Conservation (phyloP, 495 filamentous ascomycete species). For the Penicillium arizonense region DNA sequence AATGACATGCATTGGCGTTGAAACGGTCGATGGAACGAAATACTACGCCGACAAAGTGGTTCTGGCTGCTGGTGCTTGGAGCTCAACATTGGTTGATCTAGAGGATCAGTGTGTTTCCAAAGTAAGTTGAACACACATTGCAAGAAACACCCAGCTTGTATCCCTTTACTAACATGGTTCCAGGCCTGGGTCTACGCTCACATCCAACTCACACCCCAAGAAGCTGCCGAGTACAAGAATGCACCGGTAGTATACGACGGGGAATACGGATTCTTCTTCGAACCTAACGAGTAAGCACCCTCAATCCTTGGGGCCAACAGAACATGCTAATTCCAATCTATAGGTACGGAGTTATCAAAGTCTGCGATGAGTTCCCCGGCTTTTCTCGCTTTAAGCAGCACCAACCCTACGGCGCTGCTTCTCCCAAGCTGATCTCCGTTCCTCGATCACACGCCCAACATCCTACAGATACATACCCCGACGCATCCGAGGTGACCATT, state of each 20-base stretch:
- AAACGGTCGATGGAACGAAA: slow-evolving; percentile 31
- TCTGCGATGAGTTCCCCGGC: slow-evolving; percentile 53
- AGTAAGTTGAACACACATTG: background rate
- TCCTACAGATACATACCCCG: slow-evolving; percentile 31
- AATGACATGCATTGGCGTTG: slow-evolving; percentile 26
- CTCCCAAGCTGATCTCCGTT: slow-evolving; percentile 17
- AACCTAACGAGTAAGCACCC: slow-evolving; percentile 40
- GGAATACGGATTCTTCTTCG: slow-evolving; percentile 55
- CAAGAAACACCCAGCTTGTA: background rate
- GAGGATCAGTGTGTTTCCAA: slow-evolving; percentile 42
- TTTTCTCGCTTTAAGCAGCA: slow-evolving; percentile 19
- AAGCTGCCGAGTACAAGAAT: slow-evolving; percentile 41
- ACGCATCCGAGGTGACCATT: slow-evolving; percentile 37
- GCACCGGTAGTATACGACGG: slow-evolving; percentile 49
- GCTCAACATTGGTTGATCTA: slow-evolving; percentile 32
- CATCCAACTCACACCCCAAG: slow-evolving; percentile 41
- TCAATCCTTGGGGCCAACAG: too few relatives aligned
- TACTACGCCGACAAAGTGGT: slow-evolving; percentile 36
- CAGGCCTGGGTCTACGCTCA: slow-evolving; percentile 48
- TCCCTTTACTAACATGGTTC: slow-evolving; percentile 4
- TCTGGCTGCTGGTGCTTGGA: slow-evolving; percentile 39
- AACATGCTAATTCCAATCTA: background rate
- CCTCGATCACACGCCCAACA: slow-evolving; percentile 20
- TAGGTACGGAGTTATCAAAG: slow-evolving; percentile 43
- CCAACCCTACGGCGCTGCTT: slow-evolving; percentile 38